Conservation (phyloP, 768 basidiomycete genomes). For the Tricholoma furcatifolium region DNA sequence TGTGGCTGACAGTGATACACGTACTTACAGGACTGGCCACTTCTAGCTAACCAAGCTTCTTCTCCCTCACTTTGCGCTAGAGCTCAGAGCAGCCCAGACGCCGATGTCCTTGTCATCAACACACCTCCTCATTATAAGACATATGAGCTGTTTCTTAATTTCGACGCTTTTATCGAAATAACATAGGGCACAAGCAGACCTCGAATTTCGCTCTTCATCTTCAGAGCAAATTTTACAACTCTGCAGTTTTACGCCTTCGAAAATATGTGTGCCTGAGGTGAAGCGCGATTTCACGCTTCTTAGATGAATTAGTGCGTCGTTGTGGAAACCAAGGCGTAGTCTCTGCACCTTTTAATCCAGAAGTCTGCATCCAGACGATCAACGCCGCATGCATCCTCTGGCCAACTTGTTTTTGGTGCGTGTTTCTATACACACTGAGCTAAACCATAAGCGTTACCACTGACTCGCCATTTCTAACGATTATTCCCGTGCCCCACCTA, state of each 20-base stretch:
- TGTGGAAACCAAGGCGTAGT: slow-evolving; percentile 41
- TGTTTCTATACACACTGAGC: no score
- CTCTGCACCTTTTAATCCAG: slow-evolving; percentile 45
- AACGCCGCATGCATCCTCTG: slow-evolving; percentile 20
- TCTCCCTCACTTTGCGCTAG: slow-evolving; percentile 39
- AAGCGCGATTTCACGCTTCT: slow-evolving; percentile 39
- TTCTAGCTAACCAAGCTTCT: slow-evolving; percentile 47
- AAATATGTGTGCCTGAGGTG: neutral
- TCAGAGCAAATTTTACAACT: slow-evolving; percentile 33
- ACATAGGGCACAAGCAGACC: slow-evolving; percentile 27
- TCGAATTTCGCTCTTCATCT: slow-evolving; percentile 19
- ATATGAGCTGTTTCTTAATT: slow-evolving; percentile 28
- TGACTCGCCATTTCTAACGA: neutral
- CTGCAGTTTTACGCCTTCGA: neutral
- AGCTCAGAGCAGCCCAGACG: slow-evolving; percentile 31
- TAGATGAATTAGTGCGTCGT: slow-evolving; percentile 38
- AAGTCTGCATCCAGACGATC: slow-evolving; percentile 32
- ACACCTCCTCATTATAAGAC: slow-evolving; percentile 35
- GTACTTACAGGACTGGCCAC: slow-evolving; percentile 30
- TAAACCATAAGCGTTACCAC: neutral
- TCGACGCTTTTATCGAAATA: slow-evolving; percentile 43
- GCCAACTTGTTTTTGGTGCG: slow-evolving; percentile 14
- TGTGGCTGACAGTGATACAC: slow-evolving; percentile 13
- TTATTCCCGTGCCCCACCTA: slow-evolving; percentile 23
- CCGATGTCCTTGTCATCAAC: slow-evolving; percentile 42